phyloP scores from a whole-genome alignment of 805 yeast genomes.

The Hanseniaspora thailandica region DNA sequence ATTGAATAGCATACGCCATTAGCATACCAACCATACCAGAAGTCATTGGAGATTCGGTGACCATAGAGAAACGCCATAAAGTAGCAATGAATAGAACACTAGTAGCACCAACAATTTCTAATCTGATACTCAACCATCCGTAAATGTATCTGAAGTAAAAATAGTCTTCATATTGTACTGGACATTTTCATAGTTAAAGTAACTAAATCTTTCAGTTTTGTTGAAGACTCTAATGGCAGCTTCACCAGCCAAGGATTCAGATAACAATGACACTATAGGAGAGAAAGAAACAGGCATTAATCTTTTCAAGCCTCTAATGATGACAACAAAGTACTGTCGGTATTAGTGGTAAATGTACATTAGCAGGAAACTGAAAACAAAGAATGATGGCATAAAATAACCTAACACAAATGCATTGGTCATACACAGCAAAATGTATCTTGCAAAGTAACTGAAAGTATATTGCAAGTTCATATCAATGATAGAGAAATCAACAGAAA shows the following conservation, averaged over 20 bases:
- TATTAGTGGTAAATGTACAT: conserved; percentile 55
- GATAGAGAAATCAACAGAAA: conserved; percentile 48
- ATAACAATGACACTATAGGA: conserved; percentile 76
- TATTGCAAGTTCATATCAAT: conserved; percentile 49
- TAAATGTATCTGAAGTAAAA: conserved; percentile 42
- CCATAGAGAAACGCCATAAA: conserved; percentile 26
- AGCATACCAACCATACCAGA: conserved; percentile 55
- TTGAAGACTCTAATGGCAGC: conserved; percentile 67
- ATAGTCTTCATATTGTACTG: conserved; percentile 39
- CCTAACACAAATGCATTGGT: conserved; percentile 45
- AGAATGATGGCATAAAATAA: conserved; percentile 42
- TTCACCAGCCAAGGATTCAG: conserved; percentile 68
- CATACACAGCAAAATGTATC: conserved; percentile 34
- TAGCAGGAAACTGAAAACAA: conserved; percentile 33
- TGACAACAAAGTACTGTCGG: conserved; percentile 55
- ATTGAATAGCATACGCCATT: conserved; percentile 51
- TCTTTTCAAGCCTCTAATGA: conserved; percentile 70
- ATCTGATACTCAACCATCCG: conserved; percentile 54
- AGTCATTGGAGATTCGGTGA: conserved; percentile 34
- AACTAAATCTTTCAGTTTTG: conserved; percentile 53
- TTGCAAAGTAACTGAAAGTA: conserved; percentile 38
- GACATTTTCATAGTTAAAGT: conserved; percentile 40
- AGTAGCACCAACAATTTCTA: conserved; percentile 49
- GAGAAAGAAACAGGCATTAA: conserved; percentile 55
- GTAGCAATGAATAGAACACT: conserved; percentile 45